Base-by-base conservation (phyloP, 805 yeast species). In the Cyberlindnera euphorbiae region DNA sequence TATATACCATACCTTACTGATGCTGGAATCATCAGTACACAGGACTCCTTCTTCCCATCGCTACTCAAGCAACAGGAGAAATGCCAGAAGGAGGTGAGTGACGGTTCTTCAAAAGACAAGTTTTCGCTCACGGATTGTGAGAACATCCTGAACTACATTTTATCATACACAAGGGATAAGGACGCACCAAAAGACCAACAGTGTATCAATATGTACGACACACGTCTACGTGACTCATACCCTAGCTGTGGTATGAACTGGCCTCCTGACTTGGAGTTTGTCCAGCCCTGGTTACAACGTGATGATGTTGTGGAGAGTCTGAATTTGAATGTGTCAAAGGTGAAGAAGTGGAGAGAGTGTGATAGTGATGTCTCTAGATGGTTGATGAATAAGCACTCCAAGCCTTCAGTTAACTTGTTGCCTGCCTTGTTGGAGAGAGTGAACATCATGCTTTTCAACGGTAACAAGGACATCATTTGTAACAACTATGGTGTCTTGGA, bases 181-280 rank as follows among this genome's bases (percentile, higher is more conserved):
- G 38, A 52, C 0, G 52, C 51, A 16, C 52, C 65, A 22, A 39
- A 51, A n/a, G 46, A 67, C 46, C 59, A 68, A 51, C 71, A 66
- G 39, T 90, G 98, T 56, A 47, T 75, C 50, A 93, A 93, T 60
- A 77, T 88, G 72, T 90, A 93, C 56, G 95, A 93, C 56, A 74
- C 75, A 37, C 71, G 82, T 25, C 62, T 82, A 35, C 66, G 62
- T 25, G 96, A 88, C 55, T 60, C 77, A 1, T 86, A 68, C 49
- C 97, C 97, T 0, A 62, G 82, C 0, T 93, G 98, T 62, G 97
- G 97, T 6, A 69, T 76, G 75, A 81, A 82, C 57, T 93, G 97
- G 97, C 98, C 98, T 0, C 71, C 71, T 18, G 82, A 73, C 45
- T 59, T 84, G 42, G 62, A 59, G 0, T 42, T 60, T 29, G 77